These are phyloP conservation scores for Yamadazyma dendronema DNA, from an alignment of 1,139 yeast genomes.

Conservation along the genomic window DNA sequence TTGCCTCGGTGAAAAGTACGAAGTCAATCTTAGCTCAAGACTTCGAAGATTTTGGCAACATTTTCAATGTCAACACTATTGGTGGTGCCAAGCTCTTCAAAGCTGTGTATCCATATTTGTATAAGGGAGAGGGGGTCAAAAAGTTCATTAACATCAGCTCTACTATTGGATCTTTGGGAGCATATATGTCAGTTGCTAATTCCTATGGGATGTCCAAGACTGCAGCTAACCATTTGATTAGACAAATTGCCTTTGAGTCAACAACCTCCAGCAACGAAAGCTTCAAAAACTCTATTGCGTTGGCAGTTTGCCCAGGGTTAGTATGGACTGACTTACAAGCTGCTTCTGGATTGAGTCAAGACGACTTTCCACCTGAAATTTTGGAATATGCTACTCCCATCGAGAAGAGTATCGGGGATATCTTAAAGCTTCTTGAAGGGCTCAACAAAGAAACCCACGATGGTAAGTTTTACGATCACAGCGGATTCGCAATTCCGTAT, in stretches of 20 bases:
- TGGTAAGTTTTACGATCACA: constrained; percentile 4
- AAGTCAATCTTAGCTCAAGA: too few species aligned
- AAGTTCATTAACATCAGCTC: too few species aligned
- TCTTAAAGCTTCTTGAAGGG: neutral
- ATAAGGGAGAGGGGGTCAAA: too few species aligned
- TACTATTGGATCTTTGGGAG: neutral
- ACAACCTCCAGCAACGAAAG: neutral
- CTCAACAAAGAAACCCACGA: neutral
- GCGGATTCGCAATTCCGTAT: too few species aligned
- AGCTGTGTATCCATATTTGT: neutral
- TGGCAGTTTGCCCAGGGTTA: constrained; percentile 28
- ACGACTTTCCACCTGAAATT: constrained; percentile 2
- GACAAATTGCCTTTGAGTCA: constrained; percentile 2
- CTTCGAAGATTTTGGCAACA: too few species aligned
- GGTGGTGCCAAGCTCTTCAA: neutral
- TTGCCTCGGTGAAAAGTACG: too few species aligned
- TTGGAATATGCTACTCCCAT: too few species aligned
- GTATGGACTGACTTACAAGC: constrained; percentile 23
- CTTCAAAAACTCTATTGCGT: neutral
- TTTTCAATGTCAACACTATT: too few species aligned
- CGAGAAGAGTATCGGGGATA: too few species aligned
- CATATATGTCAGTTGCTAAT: neutral
- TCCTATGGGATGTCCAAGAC: constrained; percentile 90
- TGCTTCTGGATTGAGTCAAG: constrained; percentile 4
- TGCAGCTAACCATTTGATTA: constrained; percentile 64